Conservation (phyloP, 495 filamentous ascomycete species). For the Tuber aestivum region DNA sequence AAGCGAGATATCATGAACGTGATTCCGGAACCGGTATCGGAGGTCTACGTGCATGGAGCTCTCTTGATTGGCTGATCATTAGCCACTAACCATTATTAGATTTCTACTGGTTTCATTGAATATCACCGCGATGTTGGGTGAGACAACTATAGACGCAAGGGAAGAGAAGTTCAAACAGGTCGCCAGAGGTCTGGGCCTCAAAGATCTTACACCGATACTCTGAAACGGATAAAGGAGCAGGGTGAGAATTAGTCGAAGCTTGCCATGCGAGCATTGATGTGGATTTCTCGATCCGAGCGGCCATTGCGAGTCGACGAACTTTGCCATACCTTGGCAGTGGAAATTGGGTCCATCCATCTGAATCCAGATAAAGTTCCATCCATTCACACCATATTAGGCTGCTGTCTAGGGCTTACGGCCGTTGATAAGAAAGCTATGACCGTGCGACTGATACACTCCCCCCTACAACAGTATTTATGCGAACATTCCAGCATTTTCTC, state of each 20-base stretch:
- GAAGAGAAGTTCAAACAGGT: neutral
- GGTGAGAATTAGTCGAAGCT: neutral
- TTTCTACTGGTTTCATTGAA: neutral
- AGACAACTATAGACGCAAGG: neutral
- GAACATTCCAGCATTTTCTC: neutral
- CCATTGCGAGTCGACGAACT: neutral
- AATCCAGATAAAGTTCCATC: neutral
- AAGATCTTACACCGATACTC: neutral
- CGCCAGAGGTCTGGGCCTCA: neutral
- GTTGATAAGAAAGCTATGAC: neutral
- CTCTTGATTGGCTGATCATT: neutral
- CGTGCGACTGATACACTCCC: neutral
- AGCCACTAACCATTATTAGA: neutral
- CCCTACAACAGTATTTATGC: neutral
- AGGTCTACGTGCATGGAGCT: neutral
- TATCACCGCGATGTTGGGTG: neutral
- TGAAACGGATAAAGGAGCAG: neutral
- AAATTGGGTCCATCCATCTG: neutral
- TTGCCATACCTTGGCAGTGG: neutral
- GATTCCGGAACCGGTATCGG: neutral
- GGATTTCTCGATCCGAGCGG: neutral
- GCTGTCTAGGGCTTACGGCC: neutral
- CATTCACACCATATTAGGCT: neutral
- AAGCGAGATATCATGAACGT: neutral
- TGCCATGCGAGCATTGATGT: neutral